Base-by-base conservation (phyloP, 148 eudicot species). In the Talinum fruticosum region DNA sequence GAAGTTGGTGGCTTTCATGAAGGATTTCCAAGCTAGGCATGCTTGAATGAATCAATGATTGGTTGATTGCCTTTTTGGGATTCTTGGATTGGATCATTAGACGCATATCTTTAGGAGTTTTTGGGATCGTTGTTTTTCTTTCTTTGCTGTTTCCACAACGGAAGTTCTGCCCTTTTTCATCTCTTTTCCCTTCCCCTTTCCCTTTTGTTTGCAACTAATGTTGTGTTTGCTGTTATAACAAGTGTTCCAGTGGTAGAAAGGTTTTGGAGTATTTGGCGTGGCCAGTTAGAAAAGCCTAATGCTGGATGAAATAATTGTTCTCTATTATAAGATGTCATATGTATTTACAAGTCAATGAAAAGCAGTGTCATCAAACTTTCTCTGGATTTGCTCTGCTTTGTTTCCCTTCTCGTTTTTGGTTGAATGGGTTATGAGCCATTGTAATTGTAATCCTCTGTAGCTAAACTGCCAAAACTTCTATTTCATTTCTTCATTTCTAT, bases 1-100 rank as follows among this genome's bases (percentile, higher is more conserved):
- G 85, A 96, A 90, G 84, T 78, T 96, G 87, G 99, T 96, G 69
- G 93, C 83, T 73, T 96, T 96, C 84, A 96, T 96, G 99, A 88
- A 89, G 87, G 94, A 96, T 33, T 96, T 96, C 80, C 97, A 93
- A 75, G 93, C 93, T 41, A 91, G 81, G 84, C 97, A 96, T 83
- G 97, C 80, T 81, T 87, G 67, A 78, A 51, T 51, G 32, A 28
- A 24, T 53, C 13, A 2, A 13, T 49, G 51, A 77, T 78, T 45
- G 23, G 19, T 14, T 2, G 5, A 10, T 68, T 72, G 38, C 49
- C 80, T 23, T 71, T 77, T 72, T 6, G 28, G 53, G 51, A 41
- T 71, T 26, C 14, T 71, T 41, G 47, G 54, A 29, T 71, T 71
- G 73, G 13, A 23, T 72, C 66, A 24, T 79, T n/a, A 37, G 73